Conservation (phyloP, 1,284 basidiomycete species). For the Apiotrichum akiyoshidainum region DNA sequence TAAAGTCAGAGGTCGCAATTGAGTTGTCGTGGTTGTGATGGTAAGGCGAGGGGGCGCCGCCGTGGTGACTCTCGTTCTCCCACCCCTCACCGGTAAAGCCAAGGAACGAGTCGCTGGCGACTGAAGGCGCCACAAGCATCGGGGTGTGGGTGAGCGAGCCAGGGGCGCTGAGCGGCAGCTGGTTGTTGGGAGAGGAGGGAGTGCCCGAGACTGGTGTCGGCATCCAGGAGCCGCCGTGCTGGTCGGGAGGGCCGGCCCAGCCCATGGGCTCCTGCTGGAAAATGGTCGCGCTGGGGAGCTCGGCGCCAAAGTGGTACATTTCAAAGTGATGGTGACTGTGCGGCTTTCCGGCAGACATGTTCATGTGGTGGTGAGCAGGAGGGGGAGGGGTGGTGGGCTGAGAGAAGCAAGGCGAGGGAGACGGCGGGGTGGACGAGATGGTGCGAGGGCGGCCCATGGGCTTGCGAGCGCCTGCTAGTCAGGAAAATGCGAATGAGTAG, state of each 20-base stretch:
- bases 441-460: conserved; percentile 6
- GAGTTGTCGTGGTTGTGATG: neutral
- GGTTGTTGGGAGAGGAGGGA: neutral
- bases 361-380: neutral
- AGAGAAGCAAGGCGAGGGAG: neutral
- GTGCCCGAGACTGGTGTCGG: neutral
- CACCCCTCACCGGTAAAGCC: neutral
- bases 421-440: neutral
- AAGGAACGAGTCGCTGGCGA: neutral
- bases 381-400: neutral
- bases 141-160: neutral
- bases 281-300: neutral
- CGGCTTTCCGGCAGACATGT: neutral
- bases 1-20: neutral
- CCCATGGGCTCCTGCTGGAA: neutral
- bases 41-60: neutral
- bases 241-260: neutral
- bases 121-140: neutral
- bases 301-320: neutral
- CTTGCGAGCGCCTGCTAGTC: conserved; percentile 1
- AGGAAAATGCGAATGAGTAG: neutral
- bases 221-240: neutral
- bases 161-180: neutral
- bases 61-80: neutral
- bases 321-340: neutral